A percentile compares a stretch with the other conserved stretches of the same genome.
phyloP scores from a whole-genome alignment of 805 yeast species.

The Metschnikowia amazonensis region DNA sequence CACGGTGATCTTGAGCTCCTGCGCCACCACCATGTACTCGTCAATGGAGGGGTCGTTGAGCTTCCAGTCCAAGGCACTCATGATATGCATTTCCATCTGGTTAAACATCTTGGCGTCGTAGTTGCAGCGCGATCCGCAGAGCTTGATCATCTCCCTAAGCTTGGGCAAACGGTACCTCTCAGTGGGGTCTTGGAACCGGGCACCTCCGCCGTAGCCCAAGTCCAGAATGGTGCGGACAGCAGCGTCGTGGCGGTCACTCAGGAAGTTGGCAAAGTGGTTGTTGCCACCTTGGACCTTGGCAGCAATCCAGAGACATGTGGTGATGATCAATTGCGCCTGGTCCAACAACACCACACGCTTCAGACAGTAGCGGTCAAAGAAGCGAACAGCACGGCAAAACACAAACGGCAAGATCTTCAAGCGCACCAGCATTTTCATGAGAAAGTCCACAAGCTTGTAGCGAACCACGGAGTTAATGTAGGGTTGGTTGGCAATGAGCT shows the following conservation, averaged over 20 bases:
- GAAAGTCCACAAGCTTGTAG: conserved; percentile 70
- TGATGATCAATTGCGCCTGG: conserved; percentile 86
- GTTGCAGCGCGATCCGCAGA: conserved; percentile 62
- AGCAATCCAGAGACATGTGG: conserved; percentile 90
- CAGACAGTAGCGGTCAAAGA: conserved; percentile 89
- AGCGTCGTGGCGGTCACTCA: conserved; percentile 10
- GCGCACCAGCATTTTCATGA: conserved; percentile 66
- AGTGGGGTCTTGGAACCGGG: conserved; percentile 64
- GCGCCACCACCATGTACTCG: conserved; percentile 30
- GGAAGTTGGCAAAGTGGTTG: conserved; percentile 54
- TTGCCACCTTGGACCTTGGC: conserved; percentile 80
- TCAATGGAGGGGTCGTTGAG: conserved; percentile 57
- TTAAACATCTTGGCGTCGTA: conserved; percentile 45
- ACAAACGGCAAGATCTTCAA: conserved; percentile 65
- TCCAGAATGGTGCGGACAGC: conserved; percentile 31
- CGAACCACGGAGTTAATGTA: conserved; percentile 74
- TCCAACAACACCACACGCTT: conserved; percentile 78
- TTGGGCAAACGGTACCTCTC: conserved; percentile 70
- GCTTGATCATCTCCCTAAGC: conserved; percentile 56
- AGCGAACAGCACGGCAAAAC: conserved; percentile 62
- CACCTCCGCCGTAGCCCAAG: conserved; percentile 48
- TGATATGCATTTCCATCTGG: conserved; percentile 76
- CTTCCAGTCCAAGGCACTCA: conserved; percentile 69
- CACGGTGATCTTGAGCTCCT: conserved; percentile 39
- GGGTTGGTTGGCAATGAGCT: conserved; percentile 80